Percentiles rank a stretch among this genome's conserved stretches.
Conservation (phyloP, 352 stramenopile species). For the Saprolegnia parasitica region DNA sequence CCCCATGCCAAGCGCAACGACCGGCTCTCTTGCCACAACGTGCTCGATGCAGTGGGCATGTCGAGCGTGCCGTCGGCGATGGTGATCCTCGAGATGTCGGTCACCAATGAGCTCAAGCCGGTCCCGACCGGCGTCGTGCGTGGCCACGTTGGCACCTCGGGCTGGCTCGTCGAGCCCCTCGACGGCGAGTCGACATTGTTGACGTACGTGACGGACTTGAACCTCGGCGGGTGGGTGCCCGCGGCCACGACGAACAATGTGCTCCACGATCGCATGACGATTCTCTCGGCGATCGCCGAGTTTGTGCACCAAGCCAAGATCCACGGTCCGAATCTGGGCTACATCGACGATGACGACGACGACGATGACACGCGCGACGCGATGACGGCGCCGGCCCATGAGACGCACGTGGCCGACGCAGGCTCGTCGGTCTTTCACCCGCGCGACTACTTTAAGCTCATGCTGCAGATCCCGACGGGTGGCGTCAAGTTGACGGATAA, state of each 20-base stretch:
- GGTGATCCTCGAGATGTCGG: constrained; percentile 74
- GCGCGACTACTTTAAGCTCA: constrained; percentile 73
- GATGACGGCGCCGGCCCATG: constrained; percentile 31
- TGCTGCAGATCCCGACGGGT: constrained; percentile 66
- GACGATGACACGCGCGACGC: constrained; percentile 37
- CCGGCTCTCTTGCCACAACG: constrained; percentile 39
- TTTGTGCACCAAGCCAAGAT: constrained; percentile 61
- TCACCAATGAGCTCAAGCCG: constrained; percentile 69
- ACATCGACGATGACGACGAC: constrained; percentile 34
- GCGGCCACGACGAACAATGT: constrained; percentile 45
- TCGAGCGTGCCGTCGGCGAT: constrained; percentile 49
- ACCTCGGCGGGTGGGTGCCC: constrained; percentile 51
- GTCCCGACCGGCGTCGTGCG: constrained; percentile 40
- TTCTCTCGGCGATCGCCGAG: constrained; percentile 54
- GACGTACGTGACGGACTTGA: constrained; percentile 72
- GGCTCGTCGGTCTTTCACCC: constrained; percentile 50
- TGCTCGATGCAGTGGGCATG: constrained; percentile 36
- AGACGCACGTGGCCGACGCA: constrained; percentile 7
- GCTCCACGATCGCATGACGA: constrained; percentile 54
- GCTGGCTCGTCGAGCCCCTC: constrained; percentile 70
- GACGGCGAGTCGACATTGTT: constrained; percentile 51
- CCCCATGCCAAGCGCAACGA: constrained; percentile 41
- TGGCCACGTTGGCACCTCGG: constrained; percentile 55
- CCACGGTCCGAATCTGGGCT: constrained; percentile 39
- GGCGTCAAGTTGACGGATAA: constrained; percentile 81